Evolutionary conservation across 2,329 filamentous ascomycete species (phyloP).

Genomic region (Colletotrichum incanum): DNA sequence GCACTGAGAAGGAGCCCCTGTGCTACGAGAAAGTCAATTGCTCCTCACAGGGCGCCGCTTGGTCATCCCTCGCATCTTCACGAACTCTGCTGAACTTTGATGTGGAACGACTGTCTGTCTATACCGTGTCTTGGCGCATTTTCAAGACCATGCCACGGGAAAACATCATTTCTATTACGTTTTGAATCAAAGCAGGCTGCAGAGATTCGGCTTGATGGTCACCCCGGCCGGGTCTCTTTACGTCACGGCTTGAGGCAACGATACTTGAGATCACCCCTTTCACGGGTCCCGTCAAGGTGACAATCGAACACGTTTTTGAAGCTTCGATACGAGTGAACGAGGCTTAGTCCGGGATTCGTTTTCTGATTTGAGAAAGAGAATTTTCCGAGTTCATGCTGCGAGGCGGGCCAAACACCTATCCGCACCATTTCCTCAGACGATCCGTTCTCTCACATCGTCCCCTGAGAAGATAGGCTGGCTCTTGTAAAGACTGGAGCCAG

Average conservation of each 20-base stretch:
- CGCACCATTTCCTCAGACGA: constrained; percentile 24
- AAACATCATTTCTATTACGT: neutral
- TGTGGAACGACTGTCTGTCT: neutral
- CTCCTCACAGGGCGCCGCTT: constrained; percentile 7
- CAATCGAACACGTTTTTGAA: neutral
- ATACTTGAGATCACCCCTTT: neutral
- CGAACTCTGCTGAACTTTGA: constrained; percentile 32
- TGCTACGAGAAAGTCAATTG: constrained; percentile 15
- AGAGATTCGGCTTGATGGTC: neutral
- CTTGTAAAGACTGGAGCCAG: neutral
- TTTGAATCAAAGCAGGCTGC: neutral
- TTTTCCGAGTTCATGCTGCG: constrained; percentile 9
- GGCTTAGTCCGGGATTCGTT: neutral
- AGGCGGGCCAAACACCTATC: constrained; percentile 13
- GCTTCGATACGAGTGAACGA: neutral
- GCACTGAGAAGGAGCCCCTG: constrained; percentile 9
- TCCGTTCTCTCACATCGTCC: constrained; percentile 7
- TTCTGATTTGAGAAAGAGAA: neutral
- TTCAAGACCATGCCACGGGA: neutral
- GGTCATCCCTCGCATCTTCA: constrained; percentile 1
- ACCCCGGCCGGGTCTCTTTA: neutral
- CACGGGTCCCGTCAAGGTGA: neutral
- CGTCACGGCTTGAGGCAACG: neutral
- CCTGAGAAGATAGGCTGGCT: neutral
- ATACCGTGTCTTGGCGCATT: too few relatives aligned